Base-by-base conservation (phyloP, 768 basidiomycete genomes). In the Mycena polygramma region DNA sequence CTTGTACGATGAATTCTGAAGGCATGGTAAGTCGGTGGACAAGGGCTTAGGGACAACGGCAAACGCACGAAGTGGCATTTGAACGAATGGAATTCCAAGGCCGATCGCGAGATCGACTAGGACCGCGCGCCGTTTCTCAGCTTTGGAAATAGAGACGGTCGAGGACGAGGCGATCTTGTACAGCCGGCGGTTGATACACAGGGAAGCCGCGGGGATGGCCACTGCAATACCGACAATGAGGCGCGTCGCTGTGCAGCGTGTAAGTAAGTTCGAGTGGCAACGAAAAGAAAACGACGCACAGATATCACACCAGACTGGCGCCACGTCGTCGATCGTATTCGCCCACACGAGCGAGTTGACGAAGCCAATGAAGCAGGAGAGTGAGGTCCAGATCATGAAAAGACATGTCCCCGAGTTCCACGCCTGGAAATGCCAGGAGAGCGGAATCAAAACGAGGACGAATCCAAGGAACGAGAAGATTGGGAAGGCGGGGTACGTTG, bases 391-490 rank as follows among this genome's bases (percentile, higher is more conserved):
- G 20, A 81, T 57, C 72, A 91, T 90, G 76, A 84, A 86, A 49
- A 84, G 69, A 61, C 89, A 83, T 10, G 89, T 89, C 22, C 87
- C 89, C 15, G 85, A 79, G 73, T 91, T 89, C 86, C 87, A 86
- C 17, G 89, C 87, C 79, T 87, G 81, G 15, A 86, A 75, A 70
- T 90, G 89, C 83, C 85, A 86, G 9, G 85, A 83, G 7, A 86
- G 73, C 6, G 89, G 86, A 2, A 88, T 79, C 52, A 83, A 70
- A 22, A 81, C 82, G 6, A 85, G 70, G 26, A 88, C 8, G 66
- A 85, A 41, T 2, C 30, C 30, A 30, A 30, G 30, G 30, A 30
- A 30, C 3, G 30, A 2, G 30, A 30, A 30, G 30, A n/a, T n/a
- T n/a, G n/a, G n/a, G n/a, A n/a, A n/a, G n/a, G n/a, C n/a, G n/a